Evolutionary conservation across 805 yeast species (phyloP).

Genomic region (Myxozyma mucilagina): DNA sequence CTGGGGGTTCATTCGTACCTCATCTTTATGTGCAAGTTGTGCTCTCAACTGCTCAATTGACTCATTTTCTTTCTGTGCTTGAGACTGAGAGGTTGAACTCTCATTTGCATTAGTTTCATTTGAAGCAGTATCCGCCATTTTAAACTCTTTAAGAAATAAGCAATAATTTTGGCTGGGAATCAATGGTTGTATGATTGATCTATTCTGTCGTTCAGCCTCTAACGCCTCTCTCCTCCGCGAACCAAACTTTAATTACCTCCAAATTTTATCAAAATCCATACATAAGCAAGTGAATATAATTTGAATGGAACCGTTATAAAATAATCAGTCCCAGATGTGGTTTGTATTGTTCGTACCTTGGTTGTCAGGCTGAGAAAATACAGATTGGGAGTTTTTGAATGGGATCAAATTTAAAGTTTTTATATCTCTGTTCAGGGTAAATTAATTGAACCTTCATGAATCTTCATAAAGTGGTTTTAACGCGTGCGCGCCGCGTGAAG

Average conservation of each 20-base stretch:
- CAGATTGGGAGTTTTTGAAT: neutral
- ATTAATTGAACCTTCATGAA: too few species aligned
- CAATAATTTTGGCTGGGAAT: neutral
- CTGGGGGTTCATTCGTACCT: neutral
- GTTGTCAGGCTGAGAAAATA: neutral
- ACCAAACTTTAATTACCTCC: too few species aligned
- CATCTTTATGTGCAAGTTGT: constrained; percentile 22
- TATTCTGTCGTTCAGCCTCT: too few species aligned
- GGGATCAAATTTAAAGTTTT: neutral
- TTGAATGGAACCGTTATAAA: too few species aligned
- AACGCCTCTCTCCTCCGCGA: too few species aligned
- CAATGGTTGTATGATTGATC: too few species aligned
- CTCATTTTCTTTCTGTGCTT: neutral
- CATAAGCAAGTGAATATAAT: too few species aligned
- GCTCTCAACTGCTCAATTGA: constrained; percentile 8
- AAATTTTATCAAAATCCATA: too few species aligned
- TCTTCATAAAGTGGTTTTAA: neutral
- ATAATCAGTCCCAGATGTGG: too few species aligned
- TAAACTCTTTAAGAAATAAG: neutral
- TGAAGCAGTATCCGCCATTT: neutral
- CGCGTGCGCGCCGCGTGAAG: neutral
- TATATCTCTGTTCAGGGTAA: neutral
- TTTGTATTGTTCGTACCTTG: too few species aligned
- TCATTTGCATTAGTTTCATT: neutral
- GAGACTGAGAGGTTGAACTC: neutral